Base-by-base conservation (phyloP, 306 rosid genomes). In the Dryas drummondii region DNA sequence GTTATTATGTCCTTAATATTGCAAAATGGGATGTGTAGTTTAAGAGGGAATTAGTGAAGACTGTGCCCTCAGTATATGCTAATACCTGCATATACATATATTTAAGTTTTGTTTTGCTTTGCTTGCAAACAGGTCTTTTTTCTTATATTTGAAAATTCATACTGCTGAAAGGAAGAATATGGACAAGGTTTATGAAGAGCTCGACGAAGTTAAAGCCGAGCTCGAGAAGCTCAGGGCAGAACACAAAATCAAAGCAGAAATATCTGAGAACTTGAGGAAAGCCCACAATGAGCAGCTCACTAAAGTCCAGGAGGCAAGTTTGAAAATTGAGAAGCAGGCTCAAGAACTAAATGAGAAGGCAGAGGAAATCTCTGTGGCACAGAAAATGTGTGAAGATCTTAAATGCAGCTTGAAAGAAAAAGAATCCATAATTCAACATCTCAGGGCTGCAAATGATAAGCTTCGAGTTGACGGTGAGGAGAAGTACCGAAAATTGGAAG, bases 141-240 rank as follows among this genome's bases (percentile, higher is more conserved):
- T 52, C 42, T 6, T 73, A 11, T 1, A 10, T 62, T 61, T 76
- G 52, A 75, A 76, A 57, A 32, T 32, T 32, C 37, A 2, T 22
- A 32, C 37, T 32, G 37, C 37, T 32, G 37, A 53, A 47, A 61
- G 6, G 44, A 80, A 69, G 79, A 80, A 79, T 26, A 88, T 90
- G 97, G 94, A 81, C 17, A 86, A 77, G 53, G 82, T 88, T 51
- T 88, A 70, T 74, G 87, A 77, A 85, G 91, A 90, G 82, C 89
- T 90, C 1, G 94, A 87, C 56, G 91, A 86, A 57, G 89, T 89
- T 37, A 89, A 89, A 73, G 76, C 88, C 16, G 88, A 92, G 84
- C 83, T 86, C 26, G 91, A 81, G 76, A 86, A 77, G 85, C 90
- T 88, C 54, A 88, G 71, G 70, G 84, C 75, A 74, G 93, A 90